Evolutionary conservation across 805 yeast genomes (phyloP).

Genomic region (Pichia manshurica): DNA sequence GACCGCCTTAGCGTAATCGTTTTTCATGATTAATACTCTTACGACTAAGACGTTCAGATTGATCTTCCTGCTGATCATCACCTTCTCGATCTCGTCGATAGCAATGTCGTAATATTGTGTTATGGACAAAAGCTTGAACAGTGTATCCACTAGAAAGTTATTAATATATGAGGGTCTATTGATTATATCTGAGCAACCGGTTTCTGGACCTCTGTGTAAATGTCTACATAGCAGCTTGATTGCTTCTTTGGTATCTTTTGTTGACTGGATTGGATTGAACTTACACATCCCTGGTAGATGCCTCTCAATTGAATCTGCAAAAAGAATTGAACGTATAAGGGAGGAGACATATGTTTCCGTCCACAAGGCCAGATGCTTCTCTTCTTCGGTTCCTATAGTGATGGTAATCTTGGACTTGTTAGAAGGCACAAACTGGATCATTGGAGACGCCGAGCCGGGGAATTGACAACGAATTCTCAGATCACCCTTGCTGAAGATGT

Average conservation of each 20-base stretch:
- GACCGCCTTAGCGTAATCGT: slow-evolving; percentile 46
- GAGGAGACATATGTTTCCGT: slow-evolving; percentile 55
- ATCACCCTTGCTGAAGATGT: slow-evolving; percentile 69
- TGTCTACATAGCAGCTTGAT: slow-evolving; percentile 35
- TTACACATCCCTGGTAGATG: slow-evolving; percentile 56
- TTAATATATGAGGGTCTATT: slow-evolving; percentile 35
- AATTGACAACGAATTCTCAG: slow-evolving; percentile 58
- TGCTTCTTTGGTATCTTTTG: slow-evolving; percentile 32
- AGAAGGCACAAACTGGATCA: slow-evolving; percentile 44
- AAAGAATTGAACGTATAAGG: slow-evolving; percentile 48
- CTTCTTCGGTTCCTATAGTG: slow-evolving; percentile 38
- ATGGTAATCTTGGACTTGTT: slow-evolving; percentile 30
- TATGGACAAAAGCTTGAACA: slow-evolving; percentile 36
- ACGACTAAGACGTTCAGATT: slow-evolving; percentile 36
- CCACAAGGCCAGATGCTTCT: slow-evolving; percentile 52
- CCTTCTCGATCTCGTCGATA: slow-evolving; percentile 31
- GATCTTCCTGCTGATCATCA: slow-evolving; percentile 16
- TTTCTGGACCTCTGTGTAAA: slow-evolving; percentile 41
- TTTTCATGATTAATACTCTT: slow-evolving; percentile 34
- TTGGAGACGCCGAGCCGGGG: slow-evolving; percentile 39
- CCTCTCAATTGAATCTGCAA: slow-evolving; percentile 47
- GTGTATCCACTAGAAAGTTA: slow-evolving; percentile 50
- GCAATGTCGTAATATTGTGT: slow-evolving; percentile 37
- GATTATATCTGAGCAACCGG: slow-evolving; percentile 37
- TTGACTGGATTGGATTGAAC: slow-evolving; percentile 37